These are phyloP conservation scores for Schizonepeta tenuifolia DNA, from an alignment of 257 asterid species.

Conservation along the genomic window DNA sequence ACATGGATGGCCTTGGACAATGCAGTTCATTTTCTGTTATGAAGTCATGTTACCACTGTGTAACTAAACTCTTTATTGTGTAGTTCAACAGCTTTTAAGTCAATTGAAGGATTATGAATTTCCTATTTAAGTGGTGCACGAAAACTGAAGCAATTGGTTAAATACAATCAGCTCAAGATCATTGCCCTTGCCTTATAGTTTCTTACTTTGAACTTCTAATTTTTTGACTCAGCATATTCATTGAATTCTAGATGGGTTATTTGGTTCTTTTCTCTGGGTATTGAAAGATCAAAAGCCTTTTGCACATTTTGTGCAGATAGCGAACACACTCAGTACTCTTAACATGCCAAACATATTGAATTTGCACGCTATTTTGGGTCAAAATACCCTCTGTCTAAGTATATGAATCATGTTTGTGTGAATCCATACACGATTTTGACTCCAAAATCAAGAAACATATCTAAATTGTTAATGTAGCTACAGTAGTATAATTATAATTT, in stretches of 20 bases:
- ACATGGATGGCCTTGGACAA: not conserved
- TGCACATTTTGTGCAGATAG: not conserved
- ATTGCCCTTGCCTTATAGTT: not conserved
- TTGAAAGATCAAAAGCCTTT: slow-evolving; percentile 8
- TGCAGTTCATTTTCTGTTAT: slow-evolving; percentile 11
- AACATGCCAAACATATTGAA: slow-evolving; percentile 4
- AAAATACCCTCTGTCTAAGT: not conserved
- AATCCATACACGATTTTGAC: not conserved
- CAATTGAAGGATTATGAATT: not conserved
- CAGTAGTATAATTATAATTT: not conserved
- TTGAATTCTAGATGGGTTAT: not conserved
- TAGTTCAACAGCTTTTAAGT: not conserved
- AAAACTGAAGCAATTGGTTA: not conserved
- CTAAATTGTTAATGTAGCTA: slow-evolving; percentile 1
- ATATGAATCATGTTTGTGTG: not conserved
- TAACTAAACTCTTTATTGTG: not conserved
- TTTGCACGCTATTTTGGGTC: not conserved
- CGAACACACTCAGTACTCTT: not conserved
- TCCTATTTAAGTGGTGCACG: not conserved
- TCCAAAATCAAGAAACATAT: not conserved
- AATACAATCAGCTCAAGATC: not conserved
- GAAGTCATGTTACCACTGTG: not conserved
- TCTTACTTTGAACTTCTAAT: not conserved
- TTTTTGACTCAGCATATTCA: not conserved
- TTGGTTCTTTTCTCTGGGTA: slow-evolving; percentile 14